Percentiles rank a stretch among this genome's conserved stretches.
phyloP scores from a whole-genome alignment of 2,329 filamentous ascomycete species.

The Aspergillus eucalypticola region DNA sequence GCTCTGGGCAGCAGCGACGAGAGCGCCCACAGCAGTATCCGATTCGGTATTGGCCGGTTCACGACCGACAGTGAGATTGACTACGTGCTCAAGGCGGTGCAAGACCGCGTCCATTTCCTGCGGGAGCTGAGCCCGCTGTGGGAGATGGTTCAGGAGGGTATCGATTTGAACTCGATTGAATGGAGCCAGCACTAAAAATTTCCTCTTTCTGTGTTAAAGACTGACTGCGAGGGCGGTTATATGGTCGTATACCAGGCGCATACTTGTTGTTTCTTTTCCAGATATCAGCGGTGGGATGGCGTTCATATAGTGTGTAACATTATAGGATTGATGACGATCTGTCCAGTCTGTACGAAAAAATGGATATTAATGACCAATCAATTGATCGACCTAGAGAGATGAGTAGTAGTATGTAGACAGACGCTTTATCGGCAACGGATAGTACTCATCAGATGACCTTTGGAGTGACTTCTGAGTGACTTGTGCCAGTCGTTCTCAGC shows the following conservation, averaged over 20 bases:
- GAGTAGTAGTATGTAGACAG: too few relatives aligned
- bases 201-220: conserved; percentile 17
- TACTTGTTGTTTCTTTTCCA: conserved; percentile 17
- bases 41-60: conserved; percentile 96
- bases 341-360: conserved; percentile 23
- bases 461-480: too few relatives aligned
- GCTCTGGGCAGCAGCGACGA: conserved; percentile 96
- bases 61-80: conserved; percentile 95
- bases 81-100: conserved; percentile 93
- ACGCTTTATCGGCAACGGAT: too few relatives aligned
- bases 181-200: conserved; percentile 78
- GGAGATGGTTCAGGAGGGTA: conserved; percentile 96
- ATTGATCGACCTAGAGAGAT: too few relatives aligned
- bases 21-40: conserved; percentile 95
- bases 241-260: conserved; percentile 10
- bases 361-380: conserved; percentile 11
- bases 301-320: conserved; percentile 28
- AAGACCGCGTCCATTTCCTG: conserved; percentile 86
- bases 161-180: conserved; percentile 93
- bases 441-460: too few relatives aligned
- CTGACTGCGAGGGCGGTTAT: conserved; percentile 1
- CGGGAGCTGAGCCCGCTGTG: conserved; percentile 93
- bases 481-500: too few relatives aligned
- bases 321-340: conserved; percentile 19
- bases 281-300: conserved; percentile 25